phyloP scores from a whole-genome alignment of 2,329 filamentous ascomycete genomes.

The Talaromyces islandicus region DNA sequence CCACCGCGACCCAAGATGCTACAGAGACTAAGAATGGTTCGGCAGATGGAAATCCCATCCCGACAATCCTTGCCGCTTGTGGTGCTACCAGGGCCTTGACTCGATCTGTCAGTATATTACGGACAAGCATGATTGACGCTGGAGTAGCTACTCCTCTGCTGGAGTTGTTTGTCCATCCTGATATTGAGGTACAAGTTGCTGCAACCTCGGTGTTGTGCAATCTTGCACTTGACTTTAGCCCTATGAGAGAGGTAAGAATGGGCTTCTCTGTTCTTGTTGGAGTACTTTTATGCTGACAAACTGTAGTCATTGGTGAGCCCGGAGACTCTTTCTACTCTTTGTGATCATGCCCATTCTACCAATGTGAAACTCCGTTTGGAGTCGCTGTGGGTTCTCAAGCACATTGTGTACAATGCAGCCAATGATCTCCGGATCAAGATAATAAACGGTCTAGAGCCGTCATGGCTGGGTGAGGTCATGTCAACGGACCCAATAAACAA shows the following conservation, averaged over 20 bases:
- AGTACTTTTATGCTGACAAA: constrained; percentile 8
- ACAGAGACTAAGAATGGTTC: constrained; percentile 29
- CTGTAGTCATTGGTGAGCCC: constrained; percentile 63
- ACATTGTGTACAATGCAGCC: constrained; percentile 69
- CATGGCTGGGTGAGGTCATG: constrained; percentile 76
- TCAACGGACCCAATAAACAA: constrained; percentile 45
- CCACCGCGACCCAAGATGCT: constrained; percentile 20
- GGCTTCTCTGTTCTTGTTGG: not conserved
- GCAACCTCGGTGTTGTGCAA: constrained; percentile 82
- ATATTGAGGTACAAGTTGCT: constrained; percentile 76
- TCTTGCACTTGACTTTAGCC: constrained; percentile 79
- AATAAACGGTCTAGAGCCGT: constrained; percentile 68
- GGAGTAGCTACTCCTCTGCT: constrained; percentile 74
- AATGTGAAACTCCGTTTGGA: constrained; percentile 76
- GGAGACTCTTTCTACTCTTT: constrained; percentile 70
- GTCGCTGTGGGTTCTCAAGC: constrained; percentile 89
- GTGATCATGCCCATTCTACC: constrained; percentile 74
- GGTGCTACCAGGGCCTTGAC: constrained; percentile 74
- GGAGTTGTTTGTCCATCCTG: constrained; percentile 64
- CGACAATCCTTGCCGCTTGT: constrained; percentile 79
- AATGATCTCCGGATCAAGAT: constrained; percentile 70
- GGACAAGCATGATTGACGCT: constrained; percentile 82
- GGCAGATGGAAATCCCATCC: constrained; percentile 68
- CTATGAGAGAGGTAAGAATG: constrained; percentile 72
- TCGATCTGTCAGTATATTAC: constrained; percentile 73